phyloP scores from a whole-genome alignment of 805 yeast species.

The Kluyveromyces starmeri region DNA sequence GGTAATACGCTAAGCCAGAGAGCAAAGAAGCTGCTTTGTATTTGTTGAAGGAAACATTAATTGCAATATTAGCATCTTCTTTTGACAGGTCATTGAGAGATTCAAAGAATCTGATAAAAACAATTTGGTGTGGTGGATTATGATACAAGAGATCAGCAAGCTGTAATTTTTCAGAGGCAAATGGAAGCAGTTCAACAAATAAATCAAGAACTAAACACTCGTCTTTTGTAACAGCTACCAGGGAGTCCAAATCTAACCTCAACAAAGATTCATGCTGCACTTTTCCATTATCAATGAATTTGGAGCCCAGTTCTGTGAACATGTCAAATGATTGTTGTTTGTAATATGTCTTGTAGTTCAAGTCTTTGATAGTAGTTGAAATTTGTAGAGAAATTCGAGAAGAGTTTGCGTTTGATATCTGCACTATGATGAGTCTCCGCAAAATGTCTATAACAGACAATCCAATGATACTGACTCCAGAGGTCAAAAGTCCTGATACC shows the following conservation, averaged over 20 bases:
- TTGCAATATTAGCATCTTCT: constrained; percentile 12
- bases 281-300: constrained; percentile 25
- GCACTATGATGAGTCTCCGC: constrained; percentile 46
- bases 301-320: constrained; percentile 53
- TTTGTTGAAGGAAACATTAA: constrained; percentile 18
- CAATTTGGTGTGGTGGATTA: constrained; percentile 14
- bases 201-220: constrained; percentile 21
- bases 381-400: constrained; percentile 35
- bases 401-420: constrained; percentile 26
- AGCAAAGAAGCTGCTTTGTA: constrained; percentile 25
- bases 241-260: constrained; percentile 15
- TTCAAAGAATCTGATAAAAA: constrained; percentile 17
- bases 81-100: constrained; percentile 10
- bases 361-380: constrained; percentile 52
- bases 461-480: constrained; percentile 79
- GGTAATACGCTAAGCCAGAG: constrained; percentile 25
- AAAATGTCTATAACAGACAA: constrained; percentile 74
- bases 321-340: constrained; percentile 82
- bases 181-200: constrained; percentile 20
- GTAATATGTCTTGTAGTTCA: constrained; percentile 74
- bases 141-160: constrained; percentile 19
- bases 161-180: constrained; percentile 8
- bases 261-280: constrained; percentile 20
- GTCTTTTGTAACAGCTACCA: constrained; percentile 14
- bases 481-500: constrained; percentile 54